Conservation (phyloP, 768 basidiomycete genomes). For the Coprinopsis sp. region DNA sequence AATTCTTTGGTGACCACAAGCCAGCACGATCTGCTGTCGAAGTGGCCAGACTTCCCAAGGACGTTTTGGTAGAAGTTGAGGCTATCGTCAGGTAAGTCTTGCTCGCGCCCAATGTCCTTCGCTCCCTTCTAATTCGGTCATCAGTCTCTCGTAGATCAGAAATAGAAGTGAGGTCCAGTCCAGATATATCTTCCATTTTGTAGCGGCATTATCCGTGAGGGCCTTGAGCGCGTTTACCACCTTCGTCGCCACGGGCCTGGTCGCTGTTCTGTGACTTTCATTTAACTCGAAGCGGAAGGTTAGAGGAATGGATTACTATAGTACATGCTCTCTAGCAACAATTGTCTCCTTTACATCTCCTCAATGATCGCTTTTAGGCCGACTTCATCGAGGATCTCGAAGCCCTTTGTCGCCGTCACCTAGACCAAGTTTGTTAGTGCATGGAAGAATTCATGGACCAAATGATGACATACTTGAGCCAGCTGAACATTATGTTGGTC, state of each 20-base stretch:
- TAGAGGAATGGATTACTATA: too few relatives aligned
- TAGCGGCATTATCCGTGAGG: too few relatives aligned
- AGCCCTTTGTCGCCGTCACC: slow-evolving; percentile 84
- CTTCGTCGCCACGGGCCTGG: too few relatives aligned
- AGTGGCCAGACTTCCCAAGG: slow-evolving; percentile 82
- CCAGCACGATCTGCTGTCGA: slow-evolving; percentile 93
- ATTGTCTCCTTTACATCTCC: slow-evolving; percentile 50
- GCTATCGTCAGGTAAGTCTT: slow-evolving; percentile 67
- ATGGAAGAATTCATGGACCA: neutral
- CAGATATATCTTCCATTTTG: too few relatives aligned
- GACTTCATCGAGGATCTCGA: slow-evolving; percentile 81
- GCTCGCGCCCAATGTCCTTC: neutral
- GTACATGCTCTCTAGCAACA: too few relatives aligned
- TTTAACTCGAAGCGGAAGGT: too few relatives aligned
- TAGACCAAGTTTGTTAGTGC: slow-evolving; percentile 22
- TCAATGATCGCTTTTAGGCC: slow-evolving; percentile 83
- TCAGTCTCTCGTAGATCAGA: too few relatives aligned
- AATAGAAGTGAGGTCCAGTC: too few relatives aligned
- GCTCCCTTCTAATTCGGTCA: too few relatives aligned
- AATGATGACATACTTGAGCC: slow-evolving; percentile 60
- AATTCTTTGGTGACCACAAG: slow-evolving; percentile 86
- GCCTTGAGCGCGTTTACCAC: too few relatives aligned
- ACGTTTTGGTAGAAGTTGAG: slow-evolving; percentile 91
- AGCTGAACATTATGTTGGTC: slow-evolving; percentile 98
- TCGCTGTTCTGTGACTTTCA: too few relatives aligned